Evolutionary conservation across 1,284 basidiomycete species (phyloP).

Genomic region (Papiliotrema flavescens): DNA sequence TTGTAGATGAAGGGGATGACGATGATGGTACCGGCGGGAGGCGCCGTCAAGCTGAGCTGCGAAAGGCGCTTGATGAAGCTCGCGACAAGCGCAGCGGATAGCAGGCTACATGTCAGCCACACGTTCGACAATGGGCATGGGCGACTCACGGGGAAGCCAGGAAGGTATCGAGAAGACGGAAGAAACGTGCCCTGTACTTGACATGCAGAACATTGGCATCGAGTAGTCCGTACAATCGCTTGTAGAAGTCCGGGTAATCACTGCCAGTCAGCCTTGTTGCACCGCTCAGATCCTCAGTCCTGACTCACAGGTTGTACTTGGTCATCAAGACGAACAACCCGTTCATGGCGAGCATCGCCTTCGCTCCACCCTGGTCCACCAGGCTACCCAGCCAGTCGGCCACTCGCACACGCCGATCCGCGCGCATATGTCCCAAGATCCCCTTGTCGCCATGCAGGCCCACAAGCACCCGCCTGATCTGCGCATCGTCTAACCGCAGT

Average conservation of each 20-base stretch:
- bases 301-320: slow-evolving; percentile 81
- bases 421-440: slow-evolving; percentile 41
- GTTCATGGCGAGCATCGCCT: slow-evolving; percentile 89
- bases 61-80: slow-evolving; percentile 92
- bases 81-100: slow-evolving; percentile 83
- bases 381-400: slow-evolving; percentile 93
- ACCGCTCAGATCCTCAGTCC: background rate
- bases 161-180: slow-evolving; percentile 87
- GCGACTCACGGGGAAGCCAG: slow-evolving; percentile 74
- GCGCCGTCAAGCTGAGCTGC: slow-evolving; percentile 74
- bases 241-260: slow-evolving; percentile 95
- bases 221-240: slow-evolving; percentile 84
- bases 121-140: background rate
- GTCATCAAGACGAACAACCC: slow-evolving; percentile 87
- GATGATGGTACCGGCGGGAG: slow-evolving; percentile 86
- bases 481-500: slow-evolving; percentile 24
- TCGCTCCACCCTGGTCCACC: slow-evolving; percentile 78
- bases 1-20: slow-evolving; percentile 94
- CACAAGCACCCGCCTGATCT: slow-evolving; percentile 38
- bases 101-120: slow-evolving; percentile 57
- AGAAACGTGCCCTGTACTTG: slow-evolving; percentile 90
- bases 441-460: slow-evolving; percentile 42
- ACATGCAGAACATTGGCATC: slow-evolving; percentile 83
- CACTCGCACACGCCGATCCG: slow-evolving; percentile 61
- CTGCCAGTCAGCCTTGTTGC: slow-evolving; percentile 49